Evolutionary conservation across 139 green algal species (phyloP).

Genomic region (Picochlorum sp.): DNA sequence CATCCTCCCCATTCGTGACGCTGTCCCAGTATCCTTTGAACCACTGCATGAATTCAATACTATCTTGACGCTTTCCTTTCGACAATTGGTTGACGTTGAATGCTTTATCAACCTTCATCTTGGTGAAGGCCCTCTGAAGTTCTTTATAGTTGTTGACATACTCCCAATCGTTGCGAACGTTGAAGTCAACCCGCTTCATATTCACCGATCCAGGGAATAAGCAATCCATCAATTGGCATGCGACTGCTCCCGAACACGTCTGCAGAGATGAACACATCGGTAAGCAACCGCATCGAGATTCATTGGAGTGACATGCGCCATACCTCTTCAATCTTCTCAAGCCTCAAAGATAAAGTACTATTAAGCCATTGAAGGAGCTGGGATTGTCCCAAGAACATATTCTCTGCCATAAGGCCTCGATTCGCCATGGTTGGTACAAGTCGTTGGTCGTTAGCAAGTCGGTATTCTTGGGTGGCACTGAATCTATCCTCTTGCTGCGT

Average conservation of each 20-base stretch:
- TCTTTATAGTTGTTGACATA: constrained; percentile 97
- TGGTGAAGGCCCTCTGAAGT: constrained; percentile 90
- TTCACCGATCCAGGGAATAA: constrained; percentile 70
- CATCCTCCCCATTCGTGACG: constrained; percentile 37
- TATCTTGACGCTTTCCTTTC: constrained; percentile 90
- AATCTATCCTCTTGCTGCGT: too few relatives aligned
- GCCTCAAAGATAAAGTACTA: constrained; percentile 57
- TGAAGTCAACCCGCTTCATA: constrained; percentile 95
- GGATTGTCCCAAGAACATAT: constrained; percentile 62
- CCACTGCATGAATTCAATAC: constrained; percentile 97
- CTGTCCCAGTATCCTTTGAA: constrained; percentile 79
- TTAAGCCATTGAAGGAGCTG: constrained; percentile 92
- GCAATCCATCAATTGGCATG: constrained; percentile 89
- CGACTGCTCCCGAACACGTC: constrained; percentile 68
- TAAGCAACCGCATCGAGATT: neutral
- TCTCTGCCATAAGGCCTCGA: constrained; percentile 23
- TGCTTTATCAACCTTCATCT: constrained; percentile 76
- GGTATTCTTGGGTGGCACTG: neutral
- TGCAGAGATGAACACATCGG: constrained; percentile 20
- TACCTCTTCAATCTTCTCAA: constrained; percentile 88
- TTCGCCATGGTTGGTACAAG: constrained; percentile 11
- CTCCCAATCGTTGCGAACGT: constrained; percentile 91
- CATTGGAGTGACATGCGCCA: constrained; percentile 2
- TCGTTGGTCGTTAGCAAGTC: neutral
- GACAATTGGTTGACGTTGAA: constrained; percentile 85